Percentiles rank a stretch among this genome's conserved stretches.
These are phyloP conservation scores for Phytophthora pini DNA, from an alignment of 352 stramenopile species.

Conservation along the genomic window DNA sequence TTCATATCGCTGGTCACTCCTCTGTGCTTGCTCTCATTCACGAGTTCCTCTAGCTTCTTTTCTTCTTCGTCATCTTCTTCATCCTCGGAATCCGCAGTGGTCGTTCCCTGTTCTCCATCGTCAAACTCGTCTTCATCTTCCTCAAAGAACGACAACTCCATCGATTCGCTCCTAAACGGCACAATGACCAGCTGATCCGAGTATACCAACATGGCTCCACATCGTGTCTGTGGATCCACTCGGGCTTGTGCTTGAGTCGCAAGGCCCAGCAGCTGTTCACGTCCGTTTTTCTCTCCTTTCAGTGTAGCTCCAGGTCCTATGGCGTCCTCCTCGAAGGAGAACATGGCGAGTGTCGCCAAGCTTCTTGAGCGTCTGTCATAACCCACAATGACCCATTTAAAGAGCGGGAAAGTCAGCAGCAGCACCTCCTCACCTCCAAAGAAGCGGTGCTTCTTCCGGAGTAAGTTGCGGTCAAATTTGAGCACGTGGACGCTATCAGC, in stretches of 20 bases:
- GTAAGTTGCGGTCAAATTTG: slow-evolving; percentile 63
- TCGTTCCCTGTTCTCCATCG: slow-evolving; percentile 46
- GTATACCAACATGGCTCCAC: slow-evolving; percentile 86
- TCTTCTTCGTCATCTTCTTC: slow-evolving; percentile 86
- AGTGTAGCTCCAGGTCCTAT: slow-evolving; percentile 83
- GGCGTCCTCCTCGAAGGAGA: slow-evolving; percentile 80
- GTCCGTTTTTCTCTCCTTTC: slow-evolving; percentile 80
- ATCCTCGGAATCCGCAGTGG: slow-evolving; percentile 51
- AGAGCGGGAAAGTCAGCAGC: slow-evolving; percentile 73
- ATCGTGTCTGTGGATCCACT: slow-evolving; percentile 81
- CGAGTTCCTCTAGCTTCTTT: slow-evolving; percentile 74
- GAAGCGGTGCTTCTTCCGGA: slow-evolving; percentile 79
- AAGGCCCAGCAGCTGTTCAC: slow-evolving; percentile 76
- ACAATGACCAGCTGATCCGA: slow-evolving; percentile 84
- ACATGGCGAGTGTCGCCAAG: slow-evolving; percentile 80
- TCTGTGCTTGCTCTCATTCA: slow-evolving; percentile 76
- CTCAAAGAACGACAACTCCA: slow-evolving; percentile 82
- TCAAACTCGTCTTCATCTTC: slow-evolving; percentile 80
- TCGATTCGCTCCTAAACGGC: slow-evolving; percentile 79
- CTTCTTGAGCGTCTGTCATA: slow-evolving; percentile 59
- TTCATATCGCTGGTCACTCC: slow-evolving; percentile 71
- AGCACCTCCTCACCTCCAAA: slow-evolving; percentile 76
- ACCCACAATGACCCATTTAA: slow-evolving; percentile 86
- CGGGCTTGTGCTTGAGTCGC: slow-evolving; percentile 54
- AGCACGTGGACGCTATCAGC: slow-evolving; percentile 78